Percentiles rank a stretch among this genome's conserved stretches.
Conservation (phyloP, 1,139 yeast genomes). For the Protomyces inundatus region DNA sequence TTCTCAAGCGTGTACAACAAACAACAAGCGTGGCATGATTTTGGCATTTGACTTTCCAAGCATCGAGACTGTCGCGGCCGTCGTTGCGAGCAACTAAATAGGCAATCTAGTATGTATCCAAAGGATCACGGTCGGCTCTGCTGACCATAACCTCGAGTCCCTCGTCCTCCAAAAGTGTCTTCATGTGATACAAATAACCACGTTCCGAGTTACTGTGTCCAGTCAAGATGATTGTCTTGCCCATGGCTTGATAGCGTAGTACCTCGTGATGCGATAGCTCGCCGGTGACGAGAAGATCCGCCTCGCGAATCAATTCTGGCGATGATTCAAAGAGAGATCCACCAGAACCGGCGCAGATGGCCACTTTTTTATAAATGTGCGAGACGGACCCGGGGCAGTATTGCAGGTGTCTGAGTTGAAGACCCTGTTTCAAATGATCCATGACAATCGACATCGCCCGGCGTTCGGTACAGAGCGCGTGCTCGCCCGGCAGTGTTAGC, state of each 20-base stretch:
- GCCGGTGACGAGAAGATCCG: conserved; percentile 83
- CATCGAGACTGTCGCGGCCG: not conserved
- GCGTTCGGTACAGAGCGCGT: conserved; percentile 44
- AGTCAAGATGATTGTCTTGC: conserved; percentile 66
- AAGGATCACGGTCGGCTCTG: conserved; percentile 55
- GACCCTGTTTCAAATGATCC: conserved; percentile 47
- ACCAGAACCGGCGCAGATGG: conserved; percentile 96
- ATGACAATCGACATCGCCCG: not conserved
- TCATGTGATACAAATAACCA: conserved; percentile 59
- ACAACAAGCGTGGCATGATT: not conserved
- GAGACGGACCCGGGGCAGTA: conserved; percentile 52
- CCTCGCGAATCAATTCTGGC: conserved; percentile 37
- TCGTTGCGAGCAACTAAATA: not conserved
- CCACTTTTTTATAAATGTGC: conserved; percentile 42
- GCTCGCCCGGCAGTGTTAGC: conserved; percentile 45
- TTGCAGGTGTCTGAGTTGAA: conserved; percentile 57
- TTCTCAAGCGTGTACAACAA: not conserved
- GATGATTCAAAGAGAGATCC: conserved; percentile 60
- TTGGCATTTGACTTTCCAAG: not conserved
- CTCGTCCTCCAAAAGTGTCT: conserved; percentile 45
- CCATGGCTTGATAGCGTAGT: conserved; percentile 63
- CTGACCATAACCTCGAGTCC: conserved; percentile 49
- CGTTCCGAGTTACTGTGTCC: conserved; percentile 85
- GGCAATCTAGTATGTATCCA: conserved; percentile 38
- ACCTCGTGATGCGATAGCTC: conserved; percentile 93